These are phyloP conservation scores for Drosera capensis DNA, from an alignment of 148 eudicot genomes.

Conservation along the genomic window DNA sequence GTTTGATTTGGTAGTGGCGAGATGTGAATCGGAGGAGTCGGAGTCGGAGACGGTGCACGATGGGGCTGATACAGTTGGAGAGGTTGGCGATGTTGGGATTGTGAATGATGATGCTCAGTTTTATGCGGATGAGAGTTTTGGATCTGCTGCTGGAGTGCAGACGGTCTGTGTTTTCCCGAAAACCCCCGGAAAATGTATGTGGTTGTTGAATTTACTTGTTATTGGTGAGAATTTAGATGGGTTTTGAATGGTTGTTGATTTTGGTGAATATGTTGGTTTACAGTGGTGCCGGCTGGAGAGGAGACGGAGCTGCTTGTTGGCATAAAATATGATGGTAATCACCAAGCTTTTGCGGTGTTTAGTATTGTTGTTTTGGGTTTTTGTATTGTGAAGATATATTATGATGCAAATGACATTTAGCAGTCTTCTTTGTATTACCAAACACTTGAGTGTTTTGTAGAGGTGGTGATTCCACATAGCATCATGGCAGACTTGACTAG, in stretches of 20 bases:
- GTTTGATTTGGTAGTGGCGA: slow-evolving; percentile 31
- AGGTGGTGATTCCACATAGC: too few species aligned
- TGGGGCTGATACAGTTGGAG: slow-evolving; percentile 28
- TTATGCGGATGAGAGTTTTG: slow-evolving; percentile 34
- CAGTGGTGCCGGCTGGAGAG: slow-evolving; percentile 80
- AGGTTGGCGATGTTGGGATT: slow-evolving; percentile 49
- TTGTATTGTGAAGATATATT: not conserved
- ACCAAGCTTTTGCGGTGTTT: not conserved
- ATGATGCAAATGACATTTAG: too few species aligned
- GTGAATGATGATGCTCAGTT: slow-evolving; percentile 49
- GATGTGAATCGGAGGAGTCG: slow-evolving; percentile 50
- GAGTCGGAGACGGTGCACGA: slow-evolving; percentile 16
- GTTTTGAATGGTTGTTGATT: not conserved
- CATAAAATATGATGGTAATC: slow-evolving; percentile 68
- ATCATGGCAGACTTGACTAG: too few species aligned
- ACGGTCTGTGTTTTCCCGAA: slow-evolving; percentile 71
- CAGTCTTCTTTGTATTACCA: too few species aligned
- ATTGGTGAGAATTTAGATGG: not conserved
- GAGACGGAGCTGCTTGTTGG: slow-evolving; percentile 69
- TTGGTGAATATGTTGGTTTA: slow-evolving; percentile 6
- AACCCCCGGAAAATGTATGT: slow-evolving; percentile 45
- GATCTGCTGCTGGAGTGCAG: slow-evolving; percentile 61
- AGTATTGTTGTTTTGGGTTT: not conserved
- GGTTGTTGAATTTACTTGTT: not conserved
- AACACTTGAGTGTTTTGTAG: too few species aligned